These are phyloP conservation scores for barrel medic (Medicago truncatula) DNA, from an alignment of 306 rosid species.

Conservation along the genomic window MtrunA17r5.0-ANR NC_053045.1:47895501-47896000, in stretches of 20 bases:
- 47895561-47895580: constrained; percentile 44
- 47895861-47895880: constrained; percentile 96
- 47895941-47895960: constrained; percentile 34
- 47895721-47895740: constrained; percentile 17
- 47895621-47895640: constrained; percentile 92
- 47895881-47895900: constrained; percentile 95
- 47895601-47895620: constrained; percentile 96
- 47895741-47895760: constrained; percentile 33
- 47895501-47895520: not conserved
- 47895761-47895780: constrained; percentile 39
- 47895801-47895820: constrained; percentile 70
- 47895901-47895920: constrained; percentile 36
- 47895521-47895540: not conserved
- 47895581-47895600: constrained; percentile 98
- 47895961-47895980: constrained; percentile 1
- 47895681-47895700: constrained; percentile 91
- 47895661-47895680: constrained; percentile 82
- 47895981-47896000: constrained; percentile 11
- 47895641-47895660: constrained; percentile 90
- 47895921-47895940: constrained; percentile 26
- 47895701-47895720: constrained; percentile 47
- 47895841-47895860: constrained; percentile 93
- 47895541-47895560: not conserved
- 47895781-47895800: constrained; percentile 31
- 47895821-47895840: constrained; percentile 83